These are phyloP conservation scores for Arctium minus DNA, from an alignment of 129 eudicot genomes.

Conservation along the genomic window DNA sequence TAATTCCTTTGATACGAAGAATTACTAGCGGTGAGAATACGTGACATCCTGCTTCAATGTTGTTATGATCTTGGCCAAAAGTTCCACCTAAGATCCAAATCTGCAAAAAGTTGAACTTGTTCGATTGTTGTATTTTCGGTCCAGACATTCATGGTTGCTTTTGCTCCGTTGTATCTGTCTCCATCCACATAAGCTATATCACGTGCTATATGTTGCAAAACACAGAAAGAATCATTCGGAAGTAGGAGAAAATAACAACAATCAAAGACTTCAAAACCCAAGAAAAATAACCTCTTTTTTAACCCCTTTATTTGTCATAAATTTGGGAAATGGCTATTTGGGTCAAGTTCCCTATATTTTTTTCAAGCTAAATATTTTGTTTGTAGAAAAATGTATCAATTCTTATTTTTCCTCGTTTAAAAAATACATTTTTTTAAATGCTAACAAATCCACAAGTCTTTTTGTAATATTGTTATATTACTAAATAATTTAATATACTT, in stretches of 20 bases:
- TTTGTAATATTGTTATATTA: too few species aligned
- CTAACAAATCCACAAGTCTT: too few species aligned
- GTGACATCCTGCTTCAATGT: conserved; percentile 99
- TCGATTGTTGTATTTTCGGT: conserved; percentile 87
- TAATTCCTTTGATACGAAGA: not conserved
- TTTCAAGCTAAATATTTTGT: too few species aligned
- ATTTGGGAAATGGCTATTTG: too few species aligned
- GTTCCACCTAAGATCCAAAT: conserved; percentile 92
- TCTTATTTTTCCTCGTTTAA: too few species aligned
- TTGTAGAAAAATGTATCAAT: too few species aligned
- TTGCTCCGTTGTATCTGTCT: conserved; percentile 85
- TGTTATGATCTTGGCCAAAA: conserved; percentile 94
- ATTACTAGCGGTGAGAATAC: conserved; percentile 28
- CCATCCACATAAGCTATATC: conserved; percentile 94
- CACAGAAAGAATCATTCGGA: not conserved
- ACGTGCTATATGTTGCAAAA: conserved; percentile 64
- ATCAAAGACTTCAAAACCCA: too few species aligned
- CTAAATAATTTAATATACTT: too few species aligned
- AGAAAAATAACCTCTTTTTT: not conserved
- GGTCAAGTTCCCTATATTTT: too few species aligned
- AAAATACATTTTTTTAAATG: too few species aligned
- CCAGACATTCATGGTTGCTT: conserved; percentile 93
- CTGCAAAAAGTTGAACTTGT: conserved; percentile 86
- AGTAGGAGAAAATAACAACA: not conserved
- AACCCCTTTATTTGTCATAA: not conserved